Base-by-base conservation (phyloP, 306 rosid species). In the Lathyrus tuberosus region DNA sequence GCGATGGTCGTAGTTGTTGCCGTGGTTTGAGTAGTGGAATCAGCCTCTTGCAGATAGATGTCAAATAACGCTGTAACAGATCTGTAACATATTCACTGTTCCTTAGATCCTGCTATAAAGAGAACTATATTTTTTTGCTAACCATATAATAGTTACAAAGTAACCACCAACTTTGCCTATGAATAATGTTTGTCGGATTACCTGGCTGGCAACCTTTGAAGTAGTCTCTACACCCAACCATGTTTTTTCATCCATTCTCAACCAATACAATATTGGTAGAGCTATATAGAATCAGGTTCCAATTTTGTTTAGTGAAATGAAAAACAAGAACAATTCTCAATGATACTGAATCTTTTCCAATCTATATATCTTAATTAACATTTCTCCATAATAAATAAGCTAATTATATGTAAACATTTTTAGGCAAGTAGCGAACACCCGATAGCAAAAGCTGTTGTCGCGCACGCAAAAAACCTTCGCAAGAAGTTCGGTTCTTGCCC, bases 341-440 rank as follows among this genome's bases (percentile, higher is more conserved):
- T 78, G 71, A 5, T 7, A 15, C 2, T 16, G 58, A 66, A 35
- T 31, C 26, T 67, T 70, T 52, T 64, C 65, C 33, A 46, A 69
- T 30, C 52, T 31, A 53, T 69, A 64, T 12, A 40, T 63, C 67
- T 59, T 68, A 14, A 14, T 17, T 14, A 31, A 16, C n/a, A 17
- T 35, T 60, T 62, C 14, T 9, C 71, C 33, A 11, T 26, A 20
- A 65, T 65, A 12, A 42, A 16, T 49, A 20, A 65, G 31, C 46
- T 73, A 42, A 40, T 65, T 70, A 46, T 48, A 60, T 52, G 47
- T 20, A 16, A 73, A 41, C 41, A 47, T 62, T 54, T 74, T 70
- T 67, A 93, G 98, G 87, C 79, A 33, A 86, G 78, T 51, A 90
- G 97, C 10, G 92, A 93, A 81, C 98, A 93, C 68, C 98, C 98